A percentile compares a stretch with the other conserved stretches of the same genome.
These are phyloP conservation scores for Ricinus communis DNA, from an alignment of 345 rosid species.

Conservation along the genomic window DNA sequence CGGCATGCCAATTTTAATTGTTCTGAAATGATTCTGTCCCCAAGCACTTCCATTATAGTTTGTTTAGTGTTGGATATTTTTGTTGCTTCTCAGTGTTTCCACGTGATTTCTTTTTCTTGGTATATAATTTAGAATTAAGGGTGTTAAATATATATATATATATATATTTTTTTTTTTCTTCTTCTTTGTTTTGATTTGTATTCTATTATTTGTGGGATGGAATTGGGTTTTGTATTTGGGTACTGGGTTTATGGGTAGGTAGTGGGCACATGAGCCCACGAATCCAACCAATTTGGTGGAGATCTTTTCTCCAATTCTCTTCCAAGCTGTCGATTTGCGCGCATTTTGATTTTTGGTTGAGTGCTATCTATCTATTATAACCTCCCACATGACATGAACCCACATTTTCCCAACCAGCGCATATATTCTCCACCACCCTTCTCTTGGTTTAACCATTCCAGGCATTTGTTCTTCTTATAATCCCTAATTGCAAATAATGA, in stretches of 20 bases:
- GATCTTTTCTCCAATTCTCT: conserved; percentile 11
- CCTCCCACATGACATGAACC: conserved; percentile 28
- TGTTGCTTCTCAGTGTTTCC: background rate
- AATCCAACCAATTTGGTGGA: conserved; percentile 15
- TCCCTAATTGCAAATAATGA: too few relatives aligned
- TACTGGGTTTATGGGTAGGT: conserved; percentile 11
- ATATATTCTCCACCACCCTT: conserved; percentile 12
- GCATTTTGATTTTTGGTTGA: too few relatives aligned
- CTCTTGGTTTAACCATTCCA: background rate
- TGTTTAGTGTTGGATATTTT: conserved; percentile 3
- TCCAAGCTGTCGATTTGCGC: conserved; percentile 10
- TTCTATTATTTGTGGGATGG: too few relatives aligned
- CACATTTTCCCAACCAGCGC: conserved; percentile 12
- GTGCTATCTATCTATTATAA: conserved; percentile 11
- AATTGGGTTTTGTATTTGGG: background rate
- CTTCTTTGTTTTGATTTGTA: too few relatives aligned
- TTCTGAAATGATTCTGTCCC: background rate
- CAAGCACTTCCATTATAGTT: background rate
- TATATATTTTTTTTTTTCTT: too few relatives aligned
- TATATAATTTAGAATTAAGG: too few relatives aligned
- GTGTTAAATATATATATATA: too few relatives aligned
- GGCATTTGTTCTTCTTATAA: too few relatives aligned
- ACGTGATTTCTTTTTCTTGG: background rate
- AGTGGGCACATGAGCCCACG: conserved; percentile 35
- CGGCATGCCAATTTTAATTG: conserved; percentile 6